Conservation (phyloP, 2,329 filamentous ascomycete genomes). For the Cladophialophora carrionii region DNA sequence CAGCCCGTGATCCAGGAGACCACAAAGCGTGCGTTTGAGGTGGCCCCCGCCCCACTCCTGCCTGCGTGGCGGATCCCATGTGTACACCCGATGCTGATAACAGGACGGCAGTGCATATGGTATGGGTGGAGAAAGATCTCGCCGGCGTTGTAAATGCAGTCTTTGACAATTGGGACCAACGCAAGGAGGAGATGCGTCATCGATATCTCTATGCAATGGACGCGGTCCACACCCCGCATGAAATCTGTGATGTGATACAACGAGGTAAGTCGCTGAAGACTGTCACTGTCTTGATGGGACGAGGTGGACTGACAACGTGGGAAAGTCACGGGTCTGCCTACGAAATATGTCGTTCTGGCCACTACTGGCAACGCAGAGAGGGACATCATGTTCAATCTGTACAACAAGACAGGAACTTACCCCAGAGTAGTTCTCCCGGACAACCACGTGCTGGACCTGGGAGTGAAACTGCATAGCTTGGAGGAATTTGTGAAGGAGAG, state of each 20-base stretch:
- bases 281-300: background rate
- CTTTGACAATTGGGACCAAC: constrained; percentile 36
- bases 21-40: constrained; percentile 21
- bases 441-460: constrained; percentile 34
- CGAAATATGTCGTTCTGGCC: constrained; percentile 32
- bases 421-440: constrained; percentile 32
- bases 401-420: constrained; percentile 38
- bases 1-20: constrained; percentile 29
- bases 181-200: constrained; percentile 27
- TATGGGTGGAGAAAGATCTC: constrained; percentile 35
- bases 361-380: constrained; percentile 37
- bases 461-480: constrained; percentile 34
- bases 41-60: background rate
- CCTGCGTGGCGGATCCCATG: background rate
- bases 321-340: constrained; percentile 34
- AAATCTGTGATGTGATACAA: constrained; percentile 24
- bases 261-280: constrained; percentile 6
- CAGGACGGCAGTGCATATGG: constrained; percentile 27
- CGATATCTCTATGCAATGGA: constrained; percentile 27
- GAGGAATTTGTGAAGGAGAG: constrained; percentile 35
- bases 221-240: constrained; percentile 22
- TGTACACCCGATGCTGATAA: background rate
- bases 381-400: constrained; percentile 38
- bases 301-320: background rate
- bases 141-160: constrained; percentile 33